Evolutionary conservation across 2,329 filamentous ascomycete species (phyloP).

Genomic region (Talaromyces marneffei): DNA sequence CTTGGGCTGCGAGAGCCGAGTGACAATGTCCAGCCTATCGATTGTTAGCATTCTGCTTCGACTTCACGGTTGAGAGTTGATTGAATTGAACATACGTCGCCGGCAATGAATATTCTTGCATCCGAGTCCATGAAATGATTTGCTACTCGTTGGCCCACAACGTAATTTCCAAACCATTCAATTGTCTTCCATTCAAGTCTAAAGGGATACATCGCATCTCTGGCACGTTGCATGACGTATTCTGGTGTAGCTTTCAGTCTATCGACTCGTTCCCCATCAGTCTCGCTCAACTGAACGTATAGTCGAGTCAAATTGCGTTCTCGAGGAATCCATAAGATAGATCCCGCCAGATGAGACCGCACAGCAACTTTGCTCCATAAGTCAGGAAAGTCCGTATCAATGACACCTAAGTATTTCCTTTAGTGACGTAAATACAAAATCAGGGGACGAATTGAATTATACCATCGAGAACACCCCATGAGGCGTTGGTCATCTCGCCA

Average conservation of each 20-base stretch:
- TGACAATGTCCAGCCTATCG: conserved; percentile 28
- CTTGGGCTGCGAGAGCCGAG: conserved; percentile 29
- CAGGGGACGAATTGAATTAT: conserved; percentile 40
- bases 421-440: not conserved
- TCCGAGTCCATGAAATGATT: conserved; percentile 51
- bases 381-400: conserved; percentile 55
- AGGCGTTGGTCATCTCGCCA: conserved; percentile 46
- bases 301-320: conserved; percentile 58
- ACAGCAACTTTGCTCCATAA: conserved; percentile 56
- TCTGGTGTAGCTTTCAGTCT: conserved; percentile 60
- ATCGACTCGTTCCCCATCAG: conserved; percentile 43
- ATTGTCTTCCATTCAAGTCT: conserved; percentile 50
- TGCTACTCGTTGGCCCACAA: conserved; percentile 62
- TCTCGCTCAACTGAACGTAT: conserved; percentile 58
- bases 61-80: not conserved
- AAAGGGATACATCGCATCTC: conserved; percentile 62
- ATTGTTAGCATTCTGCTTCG: not conserved
- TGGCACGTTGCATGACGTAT: conserved; percentile 57
- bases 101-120: conserved; percentile 60
- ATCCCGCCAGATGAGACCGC: conserved; percentile 51
- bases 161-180: conserved; percentile 60
- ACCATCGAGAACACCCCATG: conserved; percentile 26
- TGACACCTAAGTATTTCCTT: conserved; percentile 34
- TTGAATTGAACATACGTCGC: conserved; percentile 48
- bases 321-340: conserved; percentile 58